A percentile compares a stretch with the other conserved stretches of the same genome.
Evolutionary conservation across 306 rosid genomes (phyloP).

Genomic region (Arachis stenosperma): DNA sequence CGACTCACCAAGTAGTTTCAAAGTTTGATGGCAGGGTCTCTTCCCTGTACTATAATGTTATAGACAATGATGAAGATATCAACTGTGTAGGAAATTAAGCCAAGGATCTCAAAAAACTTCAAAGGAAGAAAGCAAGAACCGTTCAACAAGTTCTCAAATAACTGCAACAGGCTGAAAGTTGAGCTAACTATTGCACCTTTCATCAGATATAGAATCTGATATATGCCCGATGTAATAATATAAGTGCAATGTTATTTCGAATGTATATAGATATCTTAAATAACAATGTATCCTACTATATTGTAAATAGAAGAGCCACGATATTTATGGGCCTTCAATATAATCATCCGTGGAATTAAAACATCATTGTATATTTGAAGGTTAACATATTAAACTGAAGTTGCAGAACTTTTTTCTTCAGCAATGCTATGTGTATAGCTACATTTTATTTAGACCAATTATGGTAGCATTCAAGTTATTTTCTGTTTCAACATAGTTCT

Average conservation of each 20-base stretch:
- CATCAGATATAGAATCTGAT: neutral
- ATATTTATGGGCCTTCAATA: neutral
- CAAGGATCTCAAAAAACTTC: constrained; percentile 14
- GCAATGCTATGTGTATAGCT: too few species aligned
- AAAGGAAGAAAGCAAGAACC: neutral
- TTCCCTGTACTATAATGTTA: constrained; percentile 75
- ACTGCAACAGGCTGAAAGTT: constrained; percentile 16
- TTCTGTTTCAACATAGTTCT: too few species aligned
- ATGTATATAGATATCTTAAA: constrained; percentile 29
- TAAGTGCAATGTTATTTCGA: constrained; percentile 5
- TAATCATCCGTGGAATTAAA: constrained; percentile 15
- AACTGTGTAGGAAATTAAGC: constrained; percentile 57
- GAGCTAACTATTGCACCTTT: constrained; percentile 21
- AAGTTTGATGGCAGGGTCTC: constrained; percentile 81
- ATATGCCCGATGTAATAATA: neutral
- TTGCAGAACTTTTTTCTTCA: neutral
- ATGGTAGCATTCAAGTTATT: too few species aligned
- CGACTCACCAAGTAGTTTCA: constrained; percentile 71
- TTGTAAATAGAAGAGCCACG: neutral
- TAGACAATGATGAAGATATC: constrained; percentile 45
- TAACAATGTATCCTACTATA: neutral
- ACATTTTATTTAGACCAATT: too few species aligned
- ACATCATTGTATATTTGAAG: constrained; percentile 2
- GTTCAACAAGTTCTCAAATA: neutral
- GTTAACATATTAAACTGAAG: neutral